Evolutionary conservation across 2,329 filamentous ascomycete species (phyloP), one percentile per base, ranked within the genome.

Genomic region (Huntiella bhutanensis): DNA sequence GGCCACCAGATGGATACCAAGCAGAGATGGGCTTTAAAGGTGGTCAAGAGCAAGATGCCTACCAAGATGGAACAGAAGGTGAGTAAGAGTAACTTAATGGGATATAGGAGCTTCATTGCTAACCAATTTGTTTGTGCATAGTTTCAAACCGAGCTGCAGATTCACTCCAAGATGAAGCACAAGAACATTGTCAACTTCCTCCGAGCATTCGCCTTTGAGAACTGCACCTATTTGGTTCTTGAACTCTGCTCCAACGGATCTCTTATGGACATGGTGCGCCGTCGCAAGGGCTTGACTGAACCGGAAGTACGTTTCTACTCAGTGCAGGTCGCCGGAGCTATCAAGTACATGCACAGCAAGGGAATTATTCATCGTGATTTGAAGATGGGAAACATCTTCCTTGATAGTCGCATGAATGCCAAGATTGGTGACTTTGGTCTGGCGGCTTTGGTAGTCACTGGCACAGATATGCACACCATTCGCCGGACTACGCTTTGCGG

Each of bases 341-440:
- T 98, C 63, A 96, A 96, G 63, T 98, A 98, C 59, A 82, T 98
- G 68, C 92, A 98, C 61, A 78, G 78, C 57, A 82, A 92, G 59
- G 91, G 88, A 53, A 92, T 98, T 51, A 94, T 96, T 43, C 91
- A 98, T 62, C 77, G 91, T 43, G 91, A 98, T 62, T 64, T 98
- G 55, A 98, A 98, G 64, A 96, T 95, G 69, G 92, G 91, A 42
- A 98, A 98, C 60, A 80, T 98, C 54, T 98, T 98, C 57, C 70
- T 98, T 45, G 91, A 98, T 60, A 75, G 76, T 46, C 71, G 86
- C 54, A 95, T 98, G 88, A 93, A 98, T 57, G 80, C 94, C 55
- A 98, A 98, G 60, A 85, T 98, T 55, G 91, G 91, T 39, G 91
- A 98, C 60, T 98, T 98, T 64, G 91, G 91, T 3, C 70, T 98